A percentile compares a stretch with the other conserved stretches of the same genome.
These are phyloP conservation scores for Lactuca sativa DNA, from an alignment of 129 eudicot species.

Conservation along the genomic window DNA sequence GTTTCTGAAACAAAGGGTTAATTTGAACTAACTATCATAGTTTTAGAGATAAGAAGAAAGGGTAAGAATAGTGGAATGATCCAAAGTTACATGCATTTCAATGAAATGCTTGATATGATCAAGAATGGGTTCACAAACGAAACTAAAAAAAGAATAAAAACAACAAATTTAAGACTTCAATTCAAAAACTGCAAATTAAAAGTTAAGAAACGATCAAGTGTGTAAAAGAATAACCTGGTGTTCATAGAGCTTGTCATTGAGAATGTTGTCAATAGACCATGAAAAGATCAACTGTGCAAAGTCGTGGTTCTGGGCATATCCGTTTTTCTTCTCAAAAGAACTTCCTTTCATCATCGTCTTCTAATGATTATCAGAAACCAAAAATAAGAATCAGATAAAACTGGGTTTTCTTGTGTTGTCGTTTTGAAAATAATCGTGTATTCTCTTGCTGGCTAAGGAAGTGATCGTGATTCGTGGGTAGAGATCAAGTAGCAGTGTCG, in stretches of 20 bases:
- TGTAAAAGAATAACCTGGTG: slow-evolving; percentile 11
- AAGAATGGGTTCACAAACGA: too few relatives aligned
- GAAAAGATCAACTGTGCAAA: slow-evolving; percentile 27
- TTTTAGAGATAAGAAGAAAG: too few relatives aligned
- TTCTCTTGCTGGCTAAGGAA: slow-evolving; percentile 17
- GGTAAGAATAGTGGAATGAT: too few relatives aligned
- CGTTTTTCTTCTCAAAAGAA: neutral
- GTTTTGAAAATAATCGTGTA: neutral
- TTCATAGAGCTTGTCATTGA: slow-evolving; percentile 28
- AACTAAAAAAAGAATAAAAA: too few relatives aligned
- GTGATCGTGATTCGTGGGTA: neutral
- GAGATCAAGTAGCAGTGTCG: slow-evolving; percentile 3
- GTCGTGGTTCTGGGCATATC: neutral
- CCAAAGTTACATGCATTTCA: too few relatives aligned
- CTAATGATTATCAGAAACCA: neutral
- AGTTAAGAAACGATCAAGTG: neutral
- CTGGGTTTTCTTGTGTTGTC: neutral
- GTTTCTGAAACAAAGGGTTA: too few relatives aligned
- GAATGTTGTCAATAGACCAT: slow-evolving; percentile 36
- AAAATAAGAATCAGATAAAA: neutral
- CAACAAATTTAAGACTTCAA: neutral
- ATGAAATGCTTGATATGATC: too few relatives aligned
- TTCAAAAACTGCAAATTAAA: neutral
- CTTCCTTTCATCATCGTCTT: slow-evolving; percentile 15
- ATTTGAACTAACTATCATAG: too few relatives aligned